Evolutionary conservation across 179 eudicot genomes (phyloP).

Genomic region (Silene vulgaris): DNA sequence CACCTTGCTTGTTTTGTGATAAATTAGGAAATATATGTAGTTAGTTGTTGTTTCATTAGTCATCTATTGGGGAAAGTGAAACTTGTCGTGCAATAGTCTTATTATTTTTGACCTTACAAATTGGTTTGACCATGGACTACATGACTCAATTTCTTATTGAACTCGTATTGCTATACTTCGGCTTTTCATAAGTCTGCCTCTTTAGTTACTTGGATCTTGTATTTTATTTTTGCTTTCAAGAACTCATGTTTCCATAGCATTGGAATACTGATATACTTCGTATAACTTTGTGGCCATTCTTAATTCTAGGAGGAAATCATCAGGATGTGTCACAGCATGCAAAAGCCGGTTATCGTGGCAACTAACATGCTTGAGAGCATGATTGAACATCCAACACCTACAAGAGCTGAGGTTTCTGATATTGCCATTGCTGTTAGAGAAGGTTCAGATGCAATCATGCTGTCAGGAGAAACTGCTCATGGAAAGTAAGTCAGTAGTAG

Average conservation of each 20-base stretch:
- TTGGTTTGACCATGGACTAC: not conserved
- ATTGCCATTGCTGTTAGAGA: constrained; percentile 96
- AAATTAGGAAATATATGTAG: too few relatives aligned
- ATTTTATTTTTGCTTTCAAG: not conserved
- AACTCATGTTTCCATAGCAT: constrained; percentile 11
- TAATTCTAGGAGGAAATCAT: constrained; percentile 77
- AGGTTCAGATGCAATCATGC: constrained; percentile 97
- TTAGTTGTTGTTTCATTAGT: too few relatives aligned
- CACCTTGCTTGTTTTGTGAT: too few relatives aligned
- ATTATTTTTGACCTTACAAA: not conserved
- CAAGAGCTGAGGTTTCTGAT: constrained; percentile 99
- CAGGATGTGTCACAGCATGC: constrained; percentile 78
- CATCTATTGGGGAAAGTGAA: too few relatives aligned
- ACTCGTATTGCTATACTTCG: not conserved
- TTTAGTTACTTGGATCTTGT: not conserved
- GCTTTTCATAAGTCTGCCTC: not conserved
- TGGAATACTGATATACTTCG: not conserved
- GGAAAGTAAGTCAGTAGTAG: constrained; percentile 69
- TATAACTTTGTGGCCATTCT: not conserved
- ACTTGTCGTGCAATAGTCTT: too few relatives aligned
- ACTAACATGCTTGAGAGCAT: constrained; percentile 99
- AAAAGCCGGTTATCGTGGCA: constrained; percentile 95
- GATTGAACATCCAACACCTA: constrained; percentile 91
- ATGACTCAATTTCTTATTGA: not conserved
- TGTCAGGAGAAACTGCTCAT: constrained; percentile 99